Evolutionary conservation across 179 eudicot genomes (phyloP), one percentile per base, ranked within the genome.

Genomic region (Silene vulgaris): DNA sequence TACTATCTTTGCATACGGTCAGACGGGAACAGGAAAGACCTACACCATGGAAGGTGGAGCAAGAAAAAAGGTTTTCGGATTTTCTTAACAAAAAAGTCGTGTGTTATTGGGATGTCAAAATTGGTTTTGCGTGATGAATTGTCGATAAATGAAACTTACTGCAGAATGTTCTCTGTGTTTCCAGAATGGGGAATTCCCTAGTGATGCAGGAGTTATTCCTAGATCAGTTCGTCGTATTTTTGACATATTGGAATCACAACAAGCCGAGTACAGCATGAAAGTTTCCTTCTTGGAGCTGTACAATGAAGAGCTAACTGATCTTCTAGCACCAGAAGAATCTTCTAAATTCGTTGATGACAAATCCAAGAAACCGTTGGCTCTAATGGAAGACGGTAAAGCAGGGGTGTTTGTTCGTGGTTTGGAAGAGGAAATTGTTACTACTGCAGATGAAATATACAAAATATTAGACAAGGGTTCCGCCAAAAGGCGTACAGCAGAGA

Each of bases 21-120:
- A 96, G 85, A 93, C 97, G 3, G 99, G 99, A 62, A 96, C 99
- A 1, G 99, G 99, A 69, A 96, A 96, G 84, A 96, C 99, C n/a
- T 96, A 96, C 80, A 91, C 99, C 17, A 96, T 96, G 99, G 99
- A 92, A 79, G 99, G 99, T 65, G 96, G 97, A 82, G 88, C 89
- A 80, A 88, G 93, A 78, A 96, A 88, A 83, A 89, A 91, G 95
- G 98, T 93, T 77, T 0, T 59, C 9, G 5, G 12, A 16, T 80
- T 76, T 50, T 8, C 67, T 61, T 52, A 19, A n/a, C 45, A 30
- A 7, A 63, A 30, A 7, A 63, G 48, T 45, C 0, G 57, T 65
- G 59, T 19, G 21, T 71, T 45, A 13, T 0, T 76, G 73, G 9
- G 32, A 0, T 29, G 35, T 69, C 50, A 5, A 69, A 77, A 61